Percentiles rank a stretch among this genome's conserved stretches.
Conservation (phyloP, 2,329 filamentous ascomycete genomes). For the Harringtonia lauricola region DNA sequence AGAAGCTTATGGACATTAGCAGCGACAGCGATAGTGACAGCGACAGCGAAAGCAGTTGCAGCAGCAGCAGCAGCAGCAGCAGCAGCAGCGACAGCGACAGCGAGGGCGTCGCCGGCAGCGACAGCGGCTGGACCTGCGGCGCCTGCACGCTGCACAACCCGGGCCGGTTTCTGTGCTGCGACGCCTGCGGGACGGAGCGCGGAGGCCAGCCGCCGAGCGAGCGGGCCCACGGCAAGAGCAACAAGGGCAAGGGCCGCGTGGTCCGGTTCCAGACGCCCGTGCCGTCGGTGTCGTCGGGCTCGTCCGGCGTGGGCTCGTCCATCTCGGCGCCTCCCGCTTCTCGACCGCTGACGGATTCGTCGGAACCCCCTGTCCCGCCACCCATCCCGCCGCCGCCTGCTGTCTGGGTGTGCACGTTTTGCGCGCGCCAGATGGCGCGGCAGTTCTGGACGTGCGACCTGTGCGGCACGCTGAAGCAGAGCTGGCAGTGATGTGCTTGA, state of each 20-base stretch:
- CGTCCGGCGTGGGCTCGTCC: not conserved
- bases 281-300: not conserved
- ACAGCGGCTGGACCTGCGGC: slow-evolving; percentile 36
- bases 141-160: slow-evolving; percentile 49
- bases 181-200: slow-evolving; percentile 41
- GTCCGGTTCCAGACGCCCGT: not conserved
- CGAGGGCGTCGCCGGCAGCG: not conserved
- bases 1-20: not conserved
- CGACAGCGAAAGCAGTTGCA: not conserved
- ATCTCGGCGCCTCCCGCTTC: no score
- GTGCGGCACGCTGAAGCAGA: slow-evolving; percentile 42
- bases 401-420: slow-evolving; percentile 42
- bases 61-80: not conserved
- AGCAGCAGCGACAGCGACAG: not conserved
- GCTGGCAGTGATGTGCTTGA: slow-evolving; percentile 1
- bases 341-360: no score
- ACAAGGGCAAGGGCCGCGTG: not conserved
- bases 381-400: slow-evolving; percentile 9
- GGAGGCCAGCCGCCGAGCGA: not conserved
- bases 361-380: not conserved
- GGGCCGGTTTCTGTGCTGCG: slow-evolving; percentile 37
- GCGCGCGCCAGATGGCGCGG: slow-evolving; percentile 38
- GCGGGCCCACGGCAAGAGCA: not conserved
- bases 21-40: not conserved
- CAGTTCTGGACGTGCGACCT: slow-evolving; percentile 46